Evolutionary conservation across 163 green algal genomes (phyloP).

Genomic region (Botryococcus braunii): DNA sequence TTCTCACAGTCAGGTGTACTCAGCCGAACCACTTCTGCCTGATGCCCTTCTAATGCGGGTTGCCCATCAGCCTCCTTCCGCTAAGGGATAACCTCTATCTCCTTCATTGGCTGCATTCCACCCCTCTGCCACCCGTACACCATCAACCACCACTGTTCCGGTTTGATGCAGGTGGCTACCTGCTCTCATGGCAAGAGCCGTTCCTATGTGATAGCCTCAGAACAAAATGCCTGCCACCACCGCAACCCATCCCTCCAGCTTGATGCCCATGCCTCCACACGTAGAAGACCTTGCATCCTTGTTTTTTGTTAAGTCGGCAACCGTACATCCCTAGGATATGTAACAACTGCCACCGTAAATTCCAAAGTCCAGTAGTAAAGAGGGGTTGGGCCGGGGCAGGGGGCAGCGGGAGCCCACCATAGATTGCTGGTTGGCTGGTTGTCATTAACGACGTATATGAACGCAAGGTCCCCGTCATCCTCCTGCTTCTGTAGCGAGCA

Average conservation of each 20-base stretch:
- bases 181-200: neutral
- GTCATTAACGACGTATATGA: constrained; percentile 73
- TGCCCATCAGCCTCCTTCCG: too few relatives aligned
- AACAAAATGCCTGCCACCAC: too few relatives aligned
- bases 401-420: constrained; percentile 24
- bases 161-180: neutral
- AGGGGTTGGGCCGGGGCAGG: neutral
- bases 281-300: neutral
- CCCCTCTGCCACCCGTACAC: neutral
- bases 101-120: too few relatives aligned
- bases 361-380: neutral
- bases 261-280: neutral
- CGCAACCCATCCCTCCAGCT: neutral
- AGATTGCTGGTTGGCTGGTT: constrained; percentile 56
- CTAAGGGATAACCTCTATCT: too few relatives aligned
- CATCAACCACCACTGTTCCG: neutral
- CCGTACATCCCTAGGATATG: neutral
- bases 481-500: constrained; percentile 57
- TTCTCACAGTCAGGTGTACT: too few relatives aligned
- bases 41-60: too few relatives aligned
- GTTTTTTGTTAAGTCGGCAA: neutral
- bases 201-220: neutral
- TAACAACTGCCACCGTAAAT: neutral
- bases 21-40: too few relatives aligned
- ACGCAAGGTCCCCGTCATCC: constrained; percentile 56